Evolutionary conservation across 2,329 filamentous ascomycete species (phyloP).

Genomic region (Zymoseptoria pseudotritici): DNA sequence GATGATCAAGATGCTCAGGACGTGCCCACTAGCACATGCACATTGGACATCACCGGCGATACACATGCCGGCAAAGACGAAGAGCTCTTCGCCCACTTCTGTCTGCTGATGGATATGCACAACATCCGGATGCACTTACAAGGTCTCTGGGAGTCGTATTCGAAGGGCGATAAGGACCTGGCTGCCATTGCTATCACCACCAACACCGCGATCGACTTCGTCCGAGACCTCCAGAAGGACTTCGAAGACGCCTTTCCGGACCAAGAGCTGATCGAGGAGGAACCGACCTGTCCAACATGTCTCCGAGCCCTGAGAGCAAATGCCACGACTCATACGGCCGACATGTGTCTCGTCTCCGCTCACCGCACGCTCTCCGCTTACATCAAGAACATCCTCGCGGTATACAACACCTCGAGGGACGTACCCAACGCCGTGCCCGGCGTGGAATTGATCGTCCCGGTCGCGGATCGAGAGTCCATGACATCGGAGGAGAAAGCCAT

Average conservation of each 20-base stretch:
- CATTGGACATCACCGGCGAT: no score
- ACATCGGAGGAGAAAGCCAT: neutral
- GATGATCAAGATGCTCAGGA: neutral
- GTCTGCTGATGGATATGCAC: no score
- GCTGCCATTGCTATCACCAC: neutral
- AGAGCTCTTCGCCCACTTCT: neutral
- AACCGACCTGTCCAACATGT: neutral
- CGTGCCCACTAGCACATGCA: neutral
- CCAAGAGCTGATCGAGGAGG: neutral
- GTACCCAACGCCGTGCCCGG: neutral
- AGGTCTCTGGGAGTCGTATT: neutral
- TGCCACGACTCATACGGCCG: neutral
- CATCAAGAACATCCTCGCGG: neutral
- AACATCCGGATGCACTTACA: neutral
- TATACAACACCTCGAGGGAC: neutral
- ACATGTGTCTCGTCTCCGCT: neutral
- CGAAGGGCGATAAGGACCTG: neutral
- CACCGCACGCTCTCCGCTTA: neutral
- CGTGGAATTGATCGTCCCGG: neutral
- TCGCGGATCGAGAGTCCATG: neutral
- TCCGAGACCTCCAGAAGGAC: neutral
- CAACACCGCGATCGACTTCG: constrained; percentile 5
- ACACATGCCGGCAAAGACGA: neutral
- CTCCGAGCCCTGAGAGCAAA: neutral
- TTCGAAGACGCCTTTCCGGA: neutral